Conservation (phyloP, 768 basidiomycete genomes). For the Auriscalpium orientale region DNA sequence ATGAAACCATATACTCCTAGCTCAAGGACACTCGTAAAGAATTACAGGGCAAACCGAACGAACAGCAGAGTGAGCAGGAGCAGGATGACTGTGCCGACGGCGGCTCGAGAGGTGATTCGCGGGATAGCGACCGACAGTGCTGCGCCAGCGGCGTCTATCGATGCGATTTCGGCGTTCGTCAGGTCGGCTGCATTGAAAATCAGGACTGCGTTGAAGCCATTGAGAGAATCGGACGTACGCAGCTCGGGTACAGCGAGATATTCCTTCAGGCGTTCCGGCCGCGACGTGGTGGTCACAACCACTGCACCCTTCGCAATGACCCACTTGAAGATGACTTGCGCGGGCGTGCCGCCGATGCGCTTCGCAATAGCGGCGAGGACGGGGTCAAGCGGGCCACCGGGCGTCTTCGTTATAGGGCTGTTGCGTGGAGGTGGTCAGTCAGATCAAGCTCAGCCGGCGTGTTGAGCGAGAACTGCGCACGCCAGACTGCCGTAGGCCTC, state of each 20-base stretch:
- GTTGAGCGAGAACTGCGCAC: conserved; percentile 18
- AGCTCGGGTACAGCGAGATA: background rate
- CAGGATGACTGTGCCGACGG: background rate
- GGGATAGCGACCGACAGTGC: too few species aligned
- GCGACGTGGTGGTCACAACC: conserved; percentile 38
- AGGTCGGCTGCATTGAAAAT: background rate
- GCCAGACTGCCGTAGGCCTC: conserved; percentile 53
- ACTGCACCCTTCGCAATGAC: conserved; percentile 49
- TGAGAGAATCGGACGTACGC: background rate
- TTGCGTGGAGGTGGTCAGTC: background rate
- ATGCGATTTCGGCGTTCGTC: background rate
- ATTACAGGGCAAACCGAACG: background rate
- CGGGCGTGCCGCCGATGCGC: conserved; percentile 39
- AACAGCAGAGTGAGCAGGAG: background rate
- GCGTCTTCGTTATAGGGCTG: conserved; percentile 44
- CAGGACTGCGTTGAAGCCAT: too few species aligned
- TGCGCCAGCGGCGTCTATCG: background rate
- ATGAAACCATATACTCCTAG: too few species aligned
- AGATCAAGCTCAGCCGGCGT: conserved; percentile 20
- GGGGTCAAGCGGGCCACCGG: conserved; percentile 51
- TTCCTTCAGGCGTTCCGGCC: background rate
- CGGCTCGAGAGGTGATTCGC: background rate
- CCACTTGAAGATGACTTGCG: conserved; percentile 61
- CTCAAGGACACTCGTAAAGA: too few species aligned
- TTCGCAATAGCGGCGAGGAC: conserved; percentile 39